phyloP scores from a whole-genome alignment of 2,329 filamentous ascomycete species.

The Akanthomyces dipterigenus region DNA sequence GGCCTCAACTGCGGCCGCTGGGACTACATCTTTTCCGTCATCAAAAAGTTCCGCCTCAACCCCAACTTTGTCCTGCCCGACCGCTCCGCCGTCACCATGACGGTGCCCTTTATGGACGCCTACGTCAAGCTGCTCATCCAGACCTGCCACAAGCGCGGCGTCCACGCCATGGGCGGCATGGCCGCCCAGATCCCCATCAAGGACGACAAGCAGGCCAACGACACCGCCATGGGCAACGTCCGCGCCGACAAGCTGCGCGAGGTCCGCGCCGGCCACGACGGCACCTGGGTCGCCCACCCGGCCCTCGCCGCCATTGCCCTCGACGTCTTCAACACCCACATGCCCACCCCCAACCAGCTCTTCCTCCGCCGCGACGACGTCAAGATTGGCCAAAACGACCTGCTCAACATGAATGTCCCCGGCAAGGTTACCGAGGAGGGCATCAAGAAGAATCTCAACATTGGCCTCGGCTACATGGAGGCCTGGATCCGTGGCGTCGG shows the following conservation, averaged over 20 bases:
- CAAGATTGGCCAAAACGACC: slow-evolving; percentile 74
- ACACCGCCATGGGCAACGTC: slow-evolving; percentile 88
- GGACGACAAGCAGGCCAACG: slow-evolving; percentile 83
- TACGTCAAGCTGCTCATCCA: slow-evolving; percentile 96
- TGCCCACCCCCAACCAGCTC: slow-evolving; percentile 97
- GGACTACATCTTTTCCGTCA: slow-evolving; percentile 99
- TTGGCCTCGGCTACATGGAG: slow-evolving; percentile 97
- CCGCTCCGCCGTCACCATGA: slow-evolving; percentile 90
- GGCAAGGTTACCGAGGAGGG: slow-evolving; percentile 88
- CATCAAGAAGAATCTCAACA: slow-evolving; percentile 96
- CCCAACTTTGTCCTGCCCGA: slow-evolving; percentile 89
- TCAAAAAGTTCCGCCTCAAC: slow-evolving; percentile 99
- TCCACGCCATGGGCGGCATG: slow-evolving; percentile 99
- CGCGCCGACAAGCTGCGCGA: slow-evolving; percentile 95
- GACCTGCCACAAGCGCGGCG: slow-evolving; percentile 91
- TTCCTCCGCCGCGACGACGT: slow-evolving; percentile 88
- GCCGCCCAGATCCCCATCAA: slow-evolving; percentile 98
- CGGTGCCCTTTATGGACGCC: slow-evolving; percentile 93
- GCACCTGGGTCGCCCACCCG: slow-evolving; percentile 95
- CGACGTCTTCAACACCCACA: slow-evolving; percentile 95
- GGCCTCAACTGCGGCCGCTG: slow-evolving; percentile 97
- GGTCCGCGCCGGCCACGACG: slow-evolving; percentile 90
- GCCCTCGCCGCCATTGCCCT: slow-evolving; percentile 81
- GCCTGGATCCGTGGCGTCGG: slow-evolving; percentile 93
- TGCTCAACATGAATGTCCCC: slow-evolving; percentile 97